phyloP scores from a whole-genome alignment of 495 filamentous ascomycete genomes.

The Polyplosphaeria fusca region DNA sequence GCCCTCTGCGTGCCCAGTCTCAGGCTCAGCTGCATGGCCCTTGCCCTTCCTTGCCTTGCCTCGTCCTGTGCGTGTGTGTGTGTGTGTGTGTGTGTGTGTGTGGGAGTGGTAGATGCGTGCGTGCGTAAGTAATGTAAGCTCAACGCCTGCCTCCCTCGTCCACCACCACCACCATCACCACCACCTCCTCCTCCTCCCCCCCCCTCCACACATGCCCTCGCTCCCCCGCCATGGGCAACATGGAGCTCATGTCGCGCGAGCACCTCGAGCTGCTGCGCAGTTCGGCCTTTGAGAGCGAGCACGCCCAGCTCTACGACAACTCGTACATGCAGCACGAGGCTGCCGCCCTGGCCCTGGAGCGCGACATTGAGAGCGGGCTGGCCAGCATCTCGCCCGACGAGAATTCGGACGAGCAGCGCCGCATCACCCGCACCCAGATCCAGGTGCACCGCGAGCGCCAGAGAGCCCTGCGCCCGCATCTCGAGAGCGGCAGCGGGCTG shows the following conservation, averaged over 20 bases:
- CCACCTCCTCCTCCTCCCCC: constrained; percentile 26
- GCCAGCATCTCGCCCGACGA: constrained; percentile 23
- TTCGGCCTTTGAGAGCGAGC: constrained; percentile 25
- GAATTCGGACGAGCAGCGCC: constrained; percentile 23
- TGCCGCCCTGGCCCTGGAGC: constrained; percentile 25
- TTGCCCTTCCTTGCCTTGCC: neutral
- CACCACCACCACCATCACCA: too few relatives aligned
- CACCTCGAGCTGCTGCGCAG: constrained; percentile 30
- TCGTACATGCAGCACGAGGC: constrained; percentile 30
- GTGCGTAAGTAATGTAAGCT: too few relatives aligned
- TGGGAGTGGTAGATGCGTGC: too few relatives aligned
- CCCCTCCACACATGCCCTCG: constrained; percentile 1
- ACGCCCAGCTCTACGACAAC: constrained; percentile 30
- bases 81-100: too few relatives aligned
- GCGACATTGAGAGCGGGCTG: constrained; percentile 18
- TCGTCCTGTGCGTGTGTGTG: constrained; percentile 19
- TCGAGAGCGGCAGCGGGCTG: constrained; percentile 26
- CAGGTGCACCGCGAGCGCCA: constrained; percentile 24
- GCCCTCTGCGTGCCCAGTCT: too few relatives aligned
- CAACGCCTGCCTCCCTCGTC: too few relatives aligned
- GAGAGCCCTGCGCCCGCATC: constrained; percentile 23
- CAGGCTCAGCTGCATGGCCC: constrained; percentile 10
- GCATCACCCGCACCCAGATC: constrained; percentile 17
- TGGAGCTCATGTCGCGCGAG: constrained; percentile 11
- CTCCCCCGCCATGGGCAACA: constrained; percentile 17